A percentile compares a stretch with the other conserved stretches of the same genome.
Conservation (phyloP, 495 filamentous ascomycete genomes). For the Durotheca rogersii region DNA sequence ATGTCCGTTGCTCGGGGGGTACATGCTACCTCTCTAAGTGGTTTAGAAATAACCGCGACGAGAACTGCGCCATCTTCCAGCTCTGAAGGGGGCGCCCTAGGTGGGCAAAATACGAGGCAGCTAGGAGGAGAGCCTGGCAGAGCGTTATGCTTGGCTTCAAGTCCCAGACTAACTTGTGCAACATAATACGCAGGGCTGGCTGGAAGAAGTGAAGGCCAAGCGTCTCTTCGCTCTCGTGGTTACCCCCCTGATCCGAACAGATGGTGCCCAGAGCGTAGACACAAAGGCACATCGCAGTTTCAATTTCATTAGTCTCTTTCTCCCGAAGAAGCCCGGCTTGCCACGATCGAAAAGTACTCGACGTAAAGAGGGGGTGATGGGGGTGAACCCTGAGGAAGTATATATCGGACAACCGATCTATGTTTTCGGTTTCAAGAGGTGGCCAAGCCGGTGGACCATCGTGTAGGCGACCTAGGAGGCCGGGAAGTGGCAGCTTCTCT, state of each 20-base stretch:
- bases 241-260: constrained; percentile 13
- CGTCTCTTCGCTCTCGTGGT: constrained; percentile 29
- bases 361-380: constrained; percentile 37
- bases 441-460: constrained; percentile 32
- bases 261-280: constrained; percentile 39
- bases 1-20: not conserved
- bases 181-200: constrained; percentile 37
- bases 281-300: constrained; percentile 38
- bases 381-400: constrained; percentile 40
- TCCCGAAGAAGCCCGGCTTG: constrained; percentile 29
- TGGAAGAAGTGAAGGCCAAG: constrained; percentile 40
- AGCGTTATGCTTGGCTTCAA: constrained; percentile 33
- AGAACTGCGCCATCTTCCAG: constrained; percentile 38
- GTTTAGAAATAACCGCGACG: constrained; percentile 32
- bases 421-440: constrained; percentile 24
- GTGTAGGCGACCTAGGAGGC: constrained; percentile 27
- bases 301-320: constrained; percentile 30
- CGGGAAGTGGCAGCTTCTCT: constrained; percentile 32
- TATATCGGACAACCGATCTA: constrained; percentile 29
- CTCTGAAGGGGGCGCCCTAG: constrained; percentile 42
- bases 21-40: constrained; percentile 33
- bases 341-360: constrained; percentile 32
- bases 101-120: constrained; percentile 40
- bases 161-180: constrained; percentile 35
- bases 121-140: constrained; percentile 40